Evolutionary conservation across 2,329 filamentous ascomycete species (phyloP).

Genomic region (Trichophyton verrucosum): DNA sequence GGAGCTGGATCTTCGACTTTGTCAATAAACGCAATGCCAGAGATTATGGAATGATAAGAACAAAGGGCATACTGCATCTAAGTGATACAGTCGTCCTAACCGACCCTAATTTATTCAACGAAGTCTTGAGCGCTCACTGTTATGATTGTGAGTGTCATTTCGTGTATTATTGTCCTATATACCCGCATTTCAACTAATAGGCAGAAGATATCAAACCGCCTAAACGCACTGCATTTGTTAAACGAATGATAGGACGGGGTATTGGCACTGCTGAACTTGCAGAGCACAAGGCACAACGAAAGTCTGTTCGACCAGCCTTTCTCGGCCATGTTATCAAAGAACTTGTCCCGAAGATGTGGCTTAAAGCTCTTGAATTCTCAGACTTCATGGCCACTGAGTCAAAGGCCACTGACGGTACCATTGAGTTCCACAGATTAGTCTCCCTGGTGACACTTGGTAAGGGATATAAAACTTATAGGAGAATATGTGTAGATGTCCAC

Average conservation of each 20-base stretch:
- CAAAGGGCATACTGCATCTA: slow-evolving; percentile 7
- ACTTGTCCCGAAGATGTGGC: slow-evolving; percentile 28
- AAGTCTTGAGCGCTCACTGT: slow-evolving; percentile 40
- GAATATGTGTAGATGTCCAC: background rate
- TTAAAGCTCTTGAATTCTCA: slow-evolving; percentile 27
- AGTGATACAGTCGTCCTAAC: slow-evolving; percentile 14
- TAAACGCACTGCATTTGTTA: slow-evolving; percentile 33
- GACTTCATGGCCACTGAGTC: slow-evolving; percentile 19
- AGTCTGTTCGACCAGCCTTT: slow-evolving; percentile 27
- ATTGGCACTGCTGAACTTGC: slow-evolving; percentile 40
- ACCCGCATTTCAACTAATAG: background rate
- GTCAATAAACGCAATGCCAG: background rate
- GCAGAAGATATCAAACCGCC: slow-evolving; percentile 29
- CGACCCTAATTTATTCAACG: slow-evolving; percentile 33
- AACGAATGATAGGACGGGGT: slow-evolving; percentile 39
- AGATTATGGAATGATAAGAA: background rate
- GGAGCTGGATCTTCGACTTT: background rate
- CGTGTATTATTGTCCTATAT: background rate
- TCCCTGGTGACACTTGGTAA: slow-evolving; percentile 17
- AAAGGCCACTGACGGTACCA: slow-evolving; percentile 18
- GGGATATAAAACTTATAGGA: background rate
- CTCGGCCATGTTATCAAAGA: slow-evolving; percentile 27
- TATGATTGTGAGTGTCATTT: slow-evolving; percentile 38
- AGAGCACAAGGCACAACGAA: slow-evolving; percentile 37
- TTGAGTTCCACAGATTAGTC: slow-evolving; percentile 26